A percentile compares a stretch with the other conserved stretches of the same genome.
Conservation (phyloP, 345 rosid species). For the Murraya koenigii region DNA sequence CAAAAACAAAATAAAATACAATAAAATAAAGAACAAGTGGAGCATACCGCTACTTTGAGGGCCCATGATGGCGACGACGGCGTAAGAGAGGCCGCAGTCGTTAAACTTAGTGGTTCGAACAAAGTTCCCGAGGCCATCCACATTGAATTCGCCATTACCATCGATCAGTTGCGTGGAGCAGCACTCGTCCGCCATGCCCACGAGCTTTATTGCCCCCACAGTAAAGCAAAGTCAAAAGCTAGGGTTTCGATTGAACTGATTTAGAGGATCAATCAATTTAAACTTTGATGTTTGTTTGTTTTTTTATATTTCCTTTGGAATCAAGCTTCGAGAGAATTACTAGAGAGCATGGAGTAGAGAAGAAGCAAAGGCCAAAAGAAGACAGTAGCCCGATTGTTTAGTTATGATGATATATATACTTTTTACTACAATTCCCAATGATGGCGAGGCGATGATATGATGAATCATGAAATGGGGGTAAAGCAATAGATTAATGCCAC, state of each 20-base stretch:
- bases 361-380: neutral
- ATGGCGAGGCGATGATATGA: neutral
- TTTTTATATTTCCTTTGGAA: neutral
- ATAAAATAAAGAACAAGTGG: neutral
- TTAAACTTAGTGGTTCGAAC: constrained; percentile 43
- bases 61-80: constrained; percentile 85
- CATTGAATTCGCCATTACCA: constrained; percentile 60
- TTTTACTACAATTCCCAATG: neutral
- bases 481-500: too few species aligned
- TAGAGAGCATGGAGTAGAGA: neutral
- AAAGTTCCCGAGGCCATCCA: constrained; percentile 56
- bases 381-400: neutral
- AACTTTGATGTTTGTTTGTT: neutral
- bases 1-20: neutral
- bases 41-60: constrained; percentile 79
- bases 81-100: constrained; percentile 72
- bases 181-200: constrained; percentile 32
- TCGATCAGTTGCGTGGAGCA: constrained; percentile 61
- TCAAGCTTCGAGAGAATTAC: neutral
- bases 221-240: neutral
- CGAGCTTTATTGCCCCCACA: neutral
- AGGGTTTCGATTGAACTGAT: neutral
- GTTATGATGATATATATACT: neutral
- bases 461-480: too few species aligned
- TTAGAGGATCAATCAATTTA: neutral